Base-by-base conservation (phyloP, 2,329 filamentous ascomycete species). In the Venturia carpophila region DNA sequence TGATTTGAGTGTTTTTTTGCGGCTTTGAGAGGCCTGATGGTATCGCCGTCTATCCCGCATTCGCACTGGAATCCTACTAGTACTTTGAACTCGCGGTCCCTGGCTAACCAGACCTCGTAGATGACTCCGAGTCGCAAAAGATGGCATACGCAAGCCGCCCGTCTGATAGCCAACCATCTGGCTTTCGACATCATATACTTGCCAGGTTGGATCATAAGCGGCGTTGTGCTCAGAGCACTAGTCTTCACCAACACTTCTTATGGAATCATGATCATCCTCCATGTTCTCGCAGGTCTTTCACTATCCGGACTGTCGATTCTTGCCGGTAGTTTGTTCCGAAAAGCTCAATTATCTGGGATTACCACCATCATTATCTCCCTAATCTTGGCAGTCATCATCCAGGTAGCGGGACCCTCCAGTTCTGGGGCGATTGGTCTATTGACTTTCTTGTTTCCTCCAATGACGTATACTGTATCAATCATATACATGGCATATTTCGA, bases 291-390 rank as follows among this genome's bases (percentile, higher is more conserved):
- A n/a, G 92, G 92, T 7, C 78, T 95, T 3, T 84, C 91, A 2
- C 79, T 96, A 58, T 84, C 89, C 0, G 94, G 90, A 55, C 88
- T 92, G 73, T 90, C 91, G 1, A 85, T 96, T 64, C 82, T 96
- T 49, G 89, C 89, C 34, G 91, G 88, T 0, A 85, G 89, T 10
- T 89, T 96, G 71, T 97, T 97, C 80, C 89, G 85, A 70, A 92
- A 88, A 72, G 87, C 92, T 0, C 92, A 97, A 74, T 83, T 97
- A 4, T 94, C 90, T 66, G 92, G 93, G 37, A 93, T 95, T 68
- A 85, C 86, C 0, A 83, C 90, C 49, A 87, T 88, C 10, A 87
- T 97, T 34, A 77, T 84, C 21, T 87, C 85, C 15, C 82, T 95
- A 34, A 76, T 95, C 1, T 80, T 97, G 1, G 92, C 89, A 19